These are phyloP conservation scores for Coriaria nepalensis DNA, from an alignment of 306 rosid species.

Conservation along the genomic window DNA sequence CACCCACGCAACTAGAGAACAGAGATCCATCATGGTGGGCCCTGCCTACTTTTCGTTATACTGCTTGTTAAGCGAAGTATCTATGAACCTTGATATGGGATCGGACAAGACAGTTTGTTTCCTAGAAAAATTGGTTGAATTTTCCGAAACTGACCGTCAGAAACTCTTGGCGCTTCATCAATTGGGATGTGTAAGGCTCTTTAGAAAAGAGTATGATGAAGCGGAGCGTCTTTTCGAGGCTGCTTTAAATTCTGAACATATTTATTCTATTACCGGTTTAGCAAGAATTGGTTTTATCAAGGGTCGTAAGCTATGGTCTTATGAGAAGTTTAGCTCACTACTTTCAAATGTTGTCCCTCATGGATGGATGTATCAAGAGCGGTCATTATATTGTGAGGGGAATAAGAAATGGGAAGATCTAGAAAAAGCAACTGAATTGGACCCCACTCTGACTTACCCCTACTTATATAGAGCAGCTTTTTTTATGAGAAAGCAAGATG, in stretches of 20 bases:
- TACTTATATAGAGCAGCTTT: constrained; percentile 78
- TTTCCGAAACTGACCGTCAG: constrained; percentile 58
- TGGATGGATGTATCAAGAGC: constrained; percentile 94
- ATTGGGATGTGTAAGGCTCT: constrained; percentile 59
- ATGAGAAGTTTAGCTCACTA: constrained; percentile 57
- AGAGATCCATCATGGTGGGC: constrained; percentile 58
- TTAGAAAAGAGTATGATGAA: constrained; percentile 66
- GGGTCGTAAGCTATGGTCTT: constrained; percentile 52
- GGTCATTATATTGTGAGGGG: constrained; percentile 66
- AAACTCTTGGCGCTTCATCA: constrained; percentile 57
- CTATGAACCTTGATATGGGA: constrained; percentile 47
- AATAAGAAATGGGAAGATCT: constrained; percentile 63
- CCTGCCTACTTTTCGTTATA: constrained; percentile 59
- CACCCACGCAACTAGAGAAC: constrained; percentile 42
- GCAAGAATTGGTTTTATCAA: constrained; percentile 49
- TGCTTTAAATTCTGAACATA: constrained; percentile 71
- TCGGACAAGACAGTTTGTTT: constrained; percentile 63
- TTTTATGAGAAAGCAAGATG: constrained; percentile 48
- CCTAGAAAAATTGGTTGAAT: constrained; percentile 48
- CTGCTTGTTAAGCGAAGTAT: constrained; percentile 73
- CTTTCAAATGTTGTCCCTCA: constrained; percentile 39
- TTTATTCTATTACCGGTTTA: constrained; percentile 66
- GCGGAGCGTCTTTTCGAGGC: constrained; percentile 52
- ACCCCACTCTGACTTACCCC: constrained; percentile 83
- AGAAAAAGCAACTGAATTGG: constrained; percentile 72